Evolutionary conservation across 2,329 filamentous ascomycete genomes (phyloP), one percentile per base, ranked within the genome.

Genomic region (Xylariaceae sp.): DNA sequence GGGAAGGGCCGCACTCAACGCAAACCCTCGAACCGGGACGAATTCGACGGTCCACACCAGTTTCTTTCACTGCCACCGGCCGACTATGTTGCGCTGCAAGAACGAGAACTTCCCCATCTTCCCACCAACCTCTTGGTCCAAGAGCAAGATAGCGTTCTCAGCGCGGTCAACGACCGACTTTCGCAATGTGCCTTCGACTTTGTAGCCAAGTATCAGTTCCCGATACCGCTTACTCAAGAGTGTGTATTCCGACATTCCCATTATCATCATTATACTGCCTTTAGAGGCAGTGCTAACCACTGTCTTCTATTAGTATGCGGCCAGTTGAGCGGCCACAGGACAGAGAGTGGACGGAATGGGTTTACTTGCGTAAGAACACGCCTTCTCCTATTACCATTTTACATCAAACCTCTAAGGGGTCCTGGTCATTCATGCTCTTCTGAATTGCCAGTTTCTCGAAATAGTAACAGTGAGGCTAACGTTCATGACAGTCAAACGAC

Each of bases 161-260:
- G 81, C 49, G 81, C 86, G 68, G 88, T 94, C 68, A 94, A 94
- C 72, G 88, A 92, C 70, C 81, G 89, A 54, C 76, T 95, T 41
- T 90, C 89, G 19, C 86, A 87, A 68, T 94, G 89, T 67, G 89
- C 89, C 31, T 95, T 87, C 75, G 88, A 95, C 71, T 95, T 95
- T 69, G 85, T 95, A 62, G 89, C 89, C 61, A 90, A 90, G 70
- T 94, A 94, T 67, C 89, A 92, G 69, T 95, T 95, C 66, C 89
- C 89, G 11, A 90, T 95, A 59, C 89, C 89, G 11, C 71, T 94
- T 61, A 88, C 89, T 49, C 81, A 87, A 67, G 87, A 92, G 56
- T 58, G 57, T 36, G 56, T 55, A 46, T 39, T 45, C 18, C 42
- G 9, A 35, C 39, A 18, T 12, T 31, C 12, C 3, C n/a, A 15